phyloP scores from a whole-genome alignment of 2,329 filamentous ascomycete species.

The Lachnellula occidentalis region DNA sequence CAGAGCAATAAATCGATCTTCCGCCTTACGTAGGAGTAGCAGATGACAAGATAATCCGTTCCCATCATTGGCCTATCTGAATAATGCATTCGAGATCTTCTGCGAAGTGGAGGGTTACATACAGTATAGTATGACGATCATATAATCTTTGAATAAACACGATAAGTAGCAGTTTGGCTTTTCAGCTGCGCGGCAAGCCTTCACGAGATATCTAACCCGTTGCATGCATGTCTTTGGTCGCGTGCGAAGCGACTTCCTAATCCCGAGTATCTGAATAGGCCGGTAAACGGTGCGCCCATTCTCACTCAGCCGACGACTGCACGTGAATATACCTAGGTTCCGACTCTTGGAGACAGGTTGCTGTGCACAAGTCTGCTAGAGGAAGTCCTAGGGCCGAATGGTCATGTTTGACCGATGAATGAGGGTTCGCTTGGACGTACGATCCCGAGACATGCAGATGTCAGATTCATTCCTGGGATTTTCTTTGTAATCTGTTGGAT shows the following conservation, averaged over 20 bases:
- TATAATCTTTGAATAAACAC: neutral
- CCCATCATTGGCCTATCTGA: slow-evolving; percentile 7
- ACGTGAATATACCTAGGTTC: neutral
- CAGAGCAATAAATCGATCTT: slow-evolving; percentile 4
- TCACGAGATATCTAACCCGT: too few relatives aligned
- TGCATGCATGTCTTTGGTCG: neutral
- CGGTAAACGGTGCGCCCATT: neutral
- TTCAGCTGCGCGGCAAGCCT: too few relatives aligned
- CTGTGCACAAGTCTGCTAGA: neutral
- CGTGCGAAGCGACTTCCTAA: slow-evolving; percentile 1
- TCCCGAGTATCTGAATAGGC: neutral
- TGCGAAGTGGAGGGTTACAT: neutral
- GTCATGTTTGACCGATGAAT: neutral
- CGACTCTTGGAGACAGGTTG: neutral
- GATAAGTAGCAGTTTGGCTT: neutral
- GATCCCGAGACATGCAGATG: slow-evolving; percentile 13
- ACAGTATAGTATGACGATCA: slow-evolving; percentile 9
- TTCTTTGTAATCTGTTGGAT: neutral
- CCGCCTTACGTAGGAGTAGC: slow-evolving; percentile 1
- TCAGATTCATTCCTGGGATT: slow-evolving; percentile 10
- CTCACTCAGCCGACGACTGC: neutral
- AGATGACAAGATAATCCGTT: slow-evolving; percentile 2
- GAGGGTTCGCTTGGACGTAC: slow-evolving; percentile 5
- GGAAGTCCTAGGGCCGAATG: too few relatives aligned
- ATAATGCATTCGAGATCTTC: slow-evolving; percentile 2